Conservation (phyloP, 2,329 filamentous ascomycete species). For the Trichoderma sp. region DNA sequence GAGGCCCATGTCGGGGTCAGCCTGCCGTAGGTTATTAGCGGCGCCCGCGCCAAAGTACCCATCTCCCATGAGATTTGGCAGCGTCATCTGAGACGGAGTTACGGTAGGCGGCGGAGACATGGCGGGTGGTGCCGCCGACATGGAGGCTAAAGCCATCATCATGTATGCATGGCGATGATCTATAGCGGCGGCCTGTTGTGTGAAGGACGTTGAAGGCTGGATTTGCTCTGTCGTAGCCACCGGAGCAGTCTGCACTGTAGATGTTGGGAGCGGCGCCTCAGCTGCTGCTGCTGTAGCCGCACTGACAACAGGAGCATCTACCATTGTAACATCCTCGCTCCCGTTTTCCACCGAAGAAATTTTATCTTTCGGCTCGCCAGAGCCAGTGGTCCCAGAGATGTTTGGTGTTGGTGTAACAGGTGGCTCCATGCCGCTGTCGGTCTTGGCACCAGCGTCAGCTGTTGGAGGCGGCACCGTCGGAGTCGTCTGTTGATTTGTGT, state of each 20-base stretch:
- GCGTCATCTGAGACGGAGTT: slow-evolving; percentile 48
- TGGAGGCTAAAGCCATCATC: slow-evolving; percentile 48
- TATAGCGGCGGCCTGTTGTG: slow-evolving; percentile 36
- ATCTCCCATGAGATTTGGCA: slow-evolving; percentile 41
- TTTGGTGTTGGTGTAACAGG: slow-evolving; percentile 10
- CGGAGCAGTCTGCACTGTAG: slow-evolving; percentile 18
- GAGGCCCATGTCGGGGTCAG: slow-evolving; percentile 44
- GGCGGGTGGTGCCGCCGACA: slow-evolving; percentile 39
- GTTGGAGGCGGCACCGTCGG: slow-evolving; percentile 21
- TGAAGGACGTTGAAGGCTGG: slow-evolving; percentile 38
- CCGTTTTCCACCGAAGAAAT: not conserved
- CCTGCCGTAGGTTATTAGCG: slow-evolving; percentile 38
- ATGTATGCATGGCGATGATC: slow-evolving; percentile 44
- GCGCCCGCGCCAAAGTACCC: slow-evolving; percentile 32
- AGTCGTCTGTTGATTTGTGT: slow-evolving; percentile 13
- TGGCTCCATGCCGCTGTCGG: not conserved
- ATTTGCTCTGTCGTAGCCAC: slow-evolving; percentile 30
- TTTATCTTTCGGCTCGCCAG: not conserved
- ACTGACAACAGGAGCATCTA: slow-evolving; percentile 22
- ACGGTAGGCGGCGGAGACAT: slow-evolving; percentile 48
- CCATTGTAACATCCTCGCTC: slow-evolving; percentile 25
- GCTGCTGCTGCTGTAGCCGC: slow-evolving; percentile 5
- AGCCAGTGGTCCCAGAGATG: not conserved
- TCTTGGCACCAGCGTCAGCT: not conserved
- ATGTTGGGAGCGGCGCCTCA: slow-evolving; percentile 2